Percentiles rank a stretch among this genome's conserved stretches.
Conservation (phyloP, 805 yeast genomes). For the Tetrapisispora arboricola region DNA sequence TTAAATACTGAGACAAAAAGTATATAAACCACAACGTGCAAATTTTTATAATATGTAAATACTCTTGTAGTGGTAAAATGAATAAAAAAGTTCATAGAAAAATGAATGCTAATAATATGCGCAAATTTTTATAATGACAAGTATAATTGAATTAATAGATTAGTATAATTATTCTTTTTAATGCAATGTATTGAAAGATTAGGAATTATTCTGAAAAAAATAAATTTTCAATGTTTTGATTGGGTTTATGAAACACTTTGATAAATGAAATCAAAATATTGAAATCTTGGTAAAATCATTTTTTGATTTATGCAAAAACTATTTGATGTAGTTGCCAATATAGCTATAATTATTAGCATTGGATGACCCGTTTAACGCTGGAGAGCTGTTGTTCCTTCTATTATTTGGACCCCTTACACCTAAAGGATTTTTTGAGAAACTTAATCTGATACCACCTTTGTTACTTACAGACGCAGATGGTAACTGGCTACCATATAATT, state of each 20-base stretch:
- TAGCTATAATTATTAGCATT: constrained; percentile 3
- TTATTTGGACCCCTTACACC: constrained; percentile 78
- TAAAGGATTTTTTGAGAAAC: constrained; percentile 91
- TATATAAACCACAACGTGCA: constrained; percentile 5
- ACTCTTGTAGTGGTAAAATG: background rate
- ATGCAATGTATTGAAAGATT: constrained; percentile 1
- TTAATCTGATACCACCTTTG: constrained; percentile 90
- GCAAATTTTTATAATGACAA: constrained; percentile 4
- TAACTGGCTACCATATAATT: constrained; percentile 82
- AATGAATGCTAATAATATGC: constrained; percentile 4
- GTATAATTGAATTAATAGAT: constrained; percentile 3
- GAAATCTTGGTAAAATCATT: background rate
- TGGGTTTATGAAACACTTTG: background rate
- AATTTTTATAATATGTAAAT: background rate
- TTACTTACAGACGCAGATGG: constrained; percentile 52
- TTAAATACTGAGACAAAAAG: background rate
- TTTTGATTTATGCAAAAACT: background rate
- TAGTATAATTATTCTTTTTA: constrained; percentile 2
- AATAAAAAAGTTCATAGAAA: constrained; percentile 3
- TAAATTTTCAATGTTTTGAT: background rate
- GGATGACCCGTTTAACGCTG: background rate
- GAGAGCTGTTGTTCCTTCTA: constrained; percentile 30
- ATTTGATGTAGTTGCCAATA: constrained; percentile 3
- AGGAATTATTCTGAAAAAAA: background rate
- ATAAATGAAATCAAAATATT: background rate